Conservation (phyloP, 1,139 yeast species). For the Diutina rugosa region DNA sequence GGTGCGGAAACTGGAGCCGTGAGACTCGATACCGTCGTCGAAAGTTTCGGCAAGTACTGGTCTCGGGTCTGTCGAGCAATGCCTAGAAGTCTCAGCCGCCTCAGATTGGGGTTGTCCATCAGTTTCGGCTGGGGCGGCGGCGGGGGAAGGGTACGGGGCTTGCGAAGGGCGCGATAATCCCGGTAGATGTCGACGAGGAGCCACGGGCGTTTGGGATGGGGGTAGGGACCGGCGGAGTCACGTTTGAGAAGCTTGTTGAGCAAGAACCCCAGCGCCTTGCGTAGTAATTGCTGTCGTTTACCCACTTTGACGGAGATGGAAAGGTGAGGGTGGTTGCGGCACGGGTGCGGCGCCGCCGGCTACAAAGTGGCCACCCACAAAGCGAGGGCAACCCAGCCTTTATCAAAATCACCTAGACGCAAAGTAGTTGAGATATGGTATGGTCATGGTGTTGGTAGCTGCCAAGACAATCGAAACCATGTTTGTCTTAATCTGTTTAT, state of each 20-base stretch:
- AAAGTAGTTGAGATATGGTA: no score
- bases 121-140: slow-evolving; percentile 4
- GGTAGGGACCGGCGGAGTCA: slow-evolving; percentile 3
- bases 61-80: slow-evolving; percentile 45
- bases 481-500: no score
- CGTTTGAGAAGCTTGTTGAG: slow-evolving; percentile 9
- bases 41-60: slow-evolving; percentile 39
- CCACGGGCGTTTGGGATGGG: slow-evolving; percentile 8
- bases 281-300: slow-evolving; percentile 6
- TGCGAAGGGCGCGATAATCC: slow-evolving; percentile 13
- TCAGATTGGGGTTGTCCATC: slow-evolving; percentile 5
- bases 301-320: slow-evolving; percentile 3
- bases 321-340: neutral
- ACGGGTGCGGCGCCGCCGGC: neutral
- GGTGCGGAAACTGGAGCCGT: slow-evolving; percentile 32
- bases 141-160: slow-evolving; percentile 5
- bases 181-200: slow-evolving; percentile 11
- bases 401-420: no score
- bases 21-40: slow-evolving; percentile 34
- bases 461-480: no score
- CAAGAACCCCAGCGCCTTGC: slow-evolving; percentile 12
- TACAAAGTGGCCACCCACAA: neutral
- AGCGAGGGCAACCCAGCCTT: no score
- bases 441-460: no score
- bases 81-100: slow-evolving; percentile 30